Evolutionary conservation across 2,329 filamentous ascomycete genomes (phyloP), one percentile per base, ranked within the genome.

Genomic region (Trichoderma polysporum): DNA sequence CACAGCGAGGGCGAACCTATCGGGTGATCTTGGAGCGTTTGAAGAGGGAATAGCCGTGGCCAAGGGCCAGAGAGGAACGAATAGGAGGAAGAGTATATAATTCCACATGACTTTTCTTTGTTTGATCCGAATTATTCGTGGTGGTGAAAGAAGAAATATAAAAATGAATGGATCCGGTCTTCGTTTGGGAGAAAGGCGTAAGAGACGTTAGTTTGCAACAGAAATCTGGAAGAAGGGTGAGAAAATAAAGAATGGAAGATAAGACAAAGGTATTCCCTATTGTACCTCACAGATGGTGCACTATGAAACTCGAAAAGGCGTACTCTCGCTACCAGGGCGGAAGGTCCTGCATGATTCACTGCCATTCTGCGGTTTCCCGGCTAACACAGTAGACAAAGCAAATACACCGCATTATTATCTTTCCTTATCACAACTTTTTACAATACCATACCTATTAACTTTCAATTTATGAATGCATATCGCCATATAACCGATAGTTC

Each of bases 1-100:
- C 45, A 74, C 75, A 5, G 73, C 67, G 7, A 79, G 63, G 0
- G 76, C 76, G 61, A 79, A 79, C 19, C 52, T 65, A 13, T 41
- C 12, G n/a, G 45, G 31, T n/a, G 59, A 35, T 41, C 47, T 7
- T 22, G 52, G n/a, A n/a, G n/a, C 13, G 13, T 33, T 27, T 25
- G 59, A 8, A 47, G 58, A 31, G 17, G 37, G 41, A 29, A 25
- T 15, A 19, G 57, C 57, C 2, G n/a, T 25, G 15, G 7, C 27
- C 17, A 66, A 4, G 13, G 39, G 22, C 39, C 27, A 56, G n/a
- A 68, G 25, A 25, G 54, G 49, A 22, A 29, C 33, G 19, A 68
- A 19, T 2, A 66, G 22, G 27, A 68, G 27, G 29, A 61, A 17
- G 31, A 66, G 10, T 2, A 41, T 33, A 22, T 6, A 33, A 19